Conservation (phyloP, 73 alveolate species). For the Paramecium pentaurelia region DNA sequence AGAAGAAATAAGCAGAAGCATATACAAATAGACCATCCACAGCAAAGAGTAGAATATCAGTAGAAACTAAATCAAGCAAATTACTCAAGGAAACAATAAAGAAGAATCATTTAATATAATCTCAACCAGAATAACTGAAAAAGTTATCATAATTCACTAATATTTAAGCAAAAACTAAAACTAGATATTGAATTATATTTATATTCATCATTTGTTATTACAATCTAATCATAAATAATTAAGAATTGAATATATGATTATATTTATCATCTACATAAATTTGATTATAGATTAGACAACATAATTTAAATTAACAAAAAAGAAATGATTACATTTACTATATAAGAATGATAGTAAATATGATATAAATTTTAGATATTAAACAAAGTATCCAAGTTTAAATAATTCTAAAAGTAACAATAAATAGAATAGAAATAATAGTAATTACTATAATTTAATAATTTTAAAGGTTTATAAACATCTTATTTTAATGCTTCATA, state of each 20-base stretch:
- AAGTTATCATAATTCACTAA: not conserved
- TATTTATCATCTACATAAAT: not conserved
- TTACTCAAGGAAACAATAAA: constrained; percentile 2
- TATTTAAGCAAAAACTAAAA: not conserved
- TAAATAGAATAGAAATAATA: not conserved
- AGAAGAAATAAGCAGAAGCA: not conserved
- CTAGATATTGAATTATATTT: constrained; percentile 6
- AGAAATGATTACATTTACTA: not conserved
- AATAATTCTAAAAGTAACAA: not conserved
- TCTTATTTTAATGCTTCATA: not conserved
- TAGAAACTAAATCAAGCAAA: constrained; percentile 42
- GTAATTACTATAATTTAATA: not conserved
- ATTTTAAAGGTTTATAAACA: not conserved
- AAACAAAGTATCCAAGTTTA: not conserved
- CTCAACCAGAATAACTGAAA: not conserved
- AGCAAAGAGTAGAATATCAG: constrained; percentile 18
- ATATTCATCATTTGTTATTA: not conserved
- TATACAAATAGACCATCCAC: constrained; percentile 40
- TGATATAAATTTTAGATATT: too few relatives aligned
- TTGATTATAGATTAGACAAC: not conserved
- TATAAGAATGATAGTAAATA: too few relatives aligned
- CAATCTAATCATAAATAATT: not conserved
- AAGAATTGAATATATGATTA: not conserved
- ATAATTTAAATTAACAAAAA: too few relatives aligned
- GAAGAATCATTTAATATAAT: not conserved